phyloP scores from a whole-genome alignment of 352 stramenopile species.

The Phytophthora ohioensis region DNA sequence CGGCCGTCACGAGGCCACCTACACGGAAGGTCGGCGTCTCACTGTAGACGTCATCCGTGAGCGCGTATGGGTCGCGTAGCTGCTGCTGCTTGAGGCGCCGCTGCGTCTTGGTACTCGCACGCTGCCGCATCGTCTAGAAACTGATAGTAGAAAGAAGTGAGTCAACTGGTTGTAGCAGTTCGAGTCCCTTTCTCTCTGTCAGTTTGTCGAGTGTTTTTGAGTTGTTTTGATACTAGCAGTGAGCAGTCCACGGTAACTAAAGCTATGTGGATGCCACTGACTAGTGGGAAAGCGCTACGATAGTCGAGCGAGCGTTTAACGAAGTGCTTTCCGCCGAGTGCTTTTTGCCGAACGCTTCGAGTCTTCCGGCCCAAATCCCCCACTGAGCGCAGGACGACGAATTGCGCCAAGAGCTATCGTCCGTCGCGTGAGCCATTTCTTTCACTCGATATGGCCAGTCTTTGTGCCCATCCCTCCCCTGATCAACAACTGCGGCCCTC shows the following conservation, averaged over 20 bases:
- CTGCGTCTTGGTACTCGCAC: conserved; percentile 47
- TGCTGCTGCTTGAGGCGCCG: conserved; percentile 41
- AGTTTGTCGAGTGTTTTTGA: not conserved
- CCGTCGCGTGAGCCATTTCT: conserved; percentile 32
- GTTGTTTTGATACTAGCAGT: conserved; percentile 34
- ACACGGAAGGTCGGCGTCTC: conserved; percentile 45
- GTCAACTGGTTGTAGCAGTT: not conserved
- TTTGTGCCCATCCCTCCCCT: conserved; percentile 8
- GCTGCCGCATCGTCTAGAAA: conserved; percentile 33
- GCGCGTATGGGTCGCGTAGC: conserved; percentile 34
- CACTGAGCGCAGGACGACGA: conserved; percentile 25
- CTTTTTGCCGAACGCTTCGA: conserved; percentile 21
- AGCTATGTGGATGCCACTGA: conserved; percentile 25
- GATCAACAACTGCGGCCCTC: not conserved
- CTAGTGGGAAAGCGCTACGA: conserved; percentile 36
- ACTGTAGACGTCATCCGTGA: conserved; percentile 36
- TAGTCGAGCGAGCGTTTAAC: conserved; percentile 14
- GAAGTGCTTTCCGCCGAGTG: conserved; percentile 21
- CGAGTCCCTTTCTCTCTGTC: conserved; percentile 15
- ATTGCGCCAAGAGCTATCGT: conserved; percentile 37
- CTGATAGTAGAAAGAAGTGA: not conserved
- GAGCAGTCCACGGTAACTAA: conserved; percentile 12
- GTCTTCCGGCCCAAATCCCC: conserved; percentile 32
- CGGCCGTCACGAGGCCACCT: conserved; percentile 46
- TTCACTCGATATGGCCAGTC: conserved; percentile 19